Percentiles rank a stretch among this genome's conserved stretches.
Conservation (phyloP, 1,139 yeast genomes). For the Taphrina sp. region DNA sequence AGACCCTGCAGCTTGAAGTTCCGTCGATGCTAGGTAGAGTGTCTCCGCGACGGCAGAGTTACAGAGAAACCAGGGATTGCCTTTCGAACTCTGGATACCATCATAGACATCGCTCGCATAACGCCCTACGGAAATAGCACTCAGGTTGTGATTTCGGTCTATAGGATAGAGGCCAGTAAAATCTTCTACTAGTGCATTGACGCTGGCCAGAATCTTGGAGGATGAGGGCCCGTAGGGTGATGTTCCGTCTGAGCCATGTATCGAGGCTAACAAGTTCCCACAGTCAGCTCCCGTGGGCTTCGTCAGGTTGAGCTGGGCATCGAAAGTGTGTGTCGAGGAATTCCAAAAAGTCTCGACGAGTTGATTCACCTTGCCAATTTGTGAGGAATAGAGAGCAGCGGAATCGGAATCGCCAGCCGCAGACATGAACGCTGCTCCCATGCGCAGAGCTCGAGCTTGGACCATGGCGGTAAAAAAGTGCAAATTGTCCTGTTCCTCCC, state of each 20-base stretch:
- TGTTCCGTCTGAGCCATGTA: conserved; percentile 41
- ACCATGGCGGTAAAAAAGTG: conserved; percentile 79
- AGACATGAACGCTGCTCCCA: conserved; percentile 55
- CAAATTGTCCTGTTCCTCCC: conserved; percentile 76
- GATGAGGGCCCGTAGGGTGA: conserved; percentile 42
- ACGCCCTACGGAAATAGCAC: conserved; percentile 69
- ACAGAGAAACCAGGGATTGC: conserved; percentile 94
- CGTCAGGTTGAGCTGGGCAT: conserved; percentile 38
- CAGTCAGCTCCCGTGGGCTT: conserved; percentile 73
- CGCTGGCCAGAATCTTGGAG: conserved; percentile 41
- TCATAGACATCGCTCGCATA: conserved; percentile 92
- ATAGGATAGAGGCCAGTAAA: conserved; percentile 76
- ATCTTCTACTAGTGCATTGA: conserved; percentile 54
- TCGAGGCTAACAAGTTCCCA: conserved; percentile 68
- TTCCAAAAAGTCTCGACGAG: conserved; percentile 43
- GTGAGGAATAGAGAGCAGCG: conserved; percentile 42
- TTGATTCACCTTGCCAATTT: conserved; percentile 47
- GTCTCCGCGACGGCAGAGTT: conserved; percentile 77
- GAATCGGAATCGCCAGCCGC: conserved; percentile 47
- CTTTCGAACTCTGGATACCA: conserved; percentile 59
- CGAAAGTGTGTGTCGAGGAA: conserved; percentile 54
- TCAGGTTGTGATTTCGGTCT: conserved; percentile 58
- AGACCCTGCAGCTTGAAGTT: conserved; percentile 6
- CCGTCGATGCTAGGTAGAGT: conserved; percentile 42
- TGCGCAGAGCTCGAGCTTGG: conserved; percentile 65